Evolutionary conservation across 1,284 basidiomycete genomes (phyloP), one percentile per base, ranked within the genome.

Genomic region (Apiotrichum montevideense): DNA sequence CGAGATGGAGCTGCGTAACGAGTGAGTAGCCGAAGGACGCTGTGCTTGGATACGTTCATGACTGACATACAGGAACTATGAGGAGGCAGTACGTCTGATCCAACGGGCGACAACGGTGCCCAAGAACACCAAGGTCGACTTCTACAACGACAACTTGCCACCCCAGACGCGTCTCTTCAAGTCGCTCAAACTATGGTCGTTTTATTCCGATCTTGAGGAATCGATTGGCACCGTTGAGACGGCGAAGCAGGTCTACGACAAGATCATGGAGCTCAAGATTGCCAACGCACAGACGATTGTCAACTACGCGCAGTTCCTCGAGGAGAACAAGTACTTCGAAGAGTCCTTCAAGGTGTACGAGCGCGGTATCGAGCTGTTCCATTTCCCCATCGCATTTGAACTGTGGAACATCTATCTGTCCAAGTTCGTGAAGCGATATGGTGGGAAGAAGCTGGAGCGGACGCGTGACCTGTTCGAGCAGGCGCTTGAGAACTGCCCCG

Each of bases 261-360:
- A 90, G 78, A 97, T 98, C 63, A 80, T 98, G 68, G 94, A 98
- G 68, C 82, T 99, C 62, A 88, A 93, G 63, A 98, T 99, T 58
- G 96, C 96, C n/a, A 98, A 97, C 69, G 94, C 96, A 6, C 93
- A 96, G 73, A 85, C 95, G 65, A 94, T 98, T 66, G 85, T 98
- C 75, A 98, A 99, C 76, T 98, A 96, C 66, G 94, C 96, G 1
- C 84, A 86, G 13, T 99, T 98, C 82, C 78, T 99, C 53, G 95
- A 98, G 74, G 94, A 98, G 72, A 93, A 97, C 78, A 85, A 91
- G 66, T 99, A 98, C 79, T 98, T 88, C 76, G 96, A 99, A 68
- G 96, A 98, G 70, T 90, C 89, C 71, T 98, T 98, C 85, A 98
- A 95, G 83, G 89, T 97, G 40, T 99, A 98, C 74, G 96, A 98